A percentile compares a stretch with the other conserved stretches of the same genome.
Conservation (phyloP, 129 eudicot genomes). For the Chrysanthemum makinoi region DNA sequence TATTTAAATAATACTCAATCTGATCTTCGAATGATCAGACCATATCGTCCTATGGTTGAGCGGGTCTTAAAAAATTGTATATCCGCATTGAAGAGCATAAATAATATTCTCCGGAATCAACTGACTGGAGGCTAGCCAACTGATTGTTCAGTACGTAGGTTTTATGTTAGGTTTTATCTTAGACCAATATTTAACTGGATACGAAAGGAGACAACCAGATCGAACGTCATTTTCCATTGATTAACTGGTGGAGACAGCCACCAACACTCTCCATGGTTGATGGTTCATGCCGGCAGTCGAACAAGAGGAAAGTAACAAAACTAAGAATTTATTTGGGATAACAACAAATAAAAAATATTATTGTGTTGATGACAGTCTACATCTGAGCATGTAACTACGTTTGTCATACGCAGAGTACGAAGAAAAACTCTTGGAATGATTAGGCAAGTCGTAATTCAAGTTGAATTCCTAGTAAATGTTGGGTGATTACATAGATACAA, state of each 20-base stretch:
- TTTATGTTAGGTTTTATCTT: not conserved
- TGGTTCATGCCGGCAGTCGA: constrained; percentile 17
- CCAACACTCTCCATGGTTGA: not conserved
- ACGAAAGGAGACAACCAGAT: not conserved
- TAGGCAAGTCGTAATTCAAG: constrained; percentile 7
- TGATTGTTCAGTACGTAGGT: no score
- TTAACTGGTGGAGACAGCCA: constrained; percentile 16
- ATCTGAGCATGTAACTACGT: constrained; percentile 14
- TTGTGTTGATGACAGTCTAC: constrained; percentile 17
- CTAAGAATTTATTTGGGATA: constrained; percentile 9
- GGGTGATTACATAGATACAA: constrained; percentile 24
- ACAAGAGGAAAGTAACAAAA: constrained; percentile 23
- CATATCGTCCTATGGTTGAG: not conserved
- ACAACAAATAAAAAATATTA: not conserved
- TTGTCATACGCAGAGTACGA: constrained; percentile 17
- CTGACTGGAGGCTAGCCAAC: no score
- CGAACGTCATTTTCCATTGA: constrained; percentile 1
- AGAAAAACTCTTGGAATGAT: constrained; percentile 24
- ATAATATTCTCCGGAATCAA: no score
- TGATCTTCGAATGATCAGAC: not conserved
- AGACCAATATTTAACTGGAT: constrained; percentile 9
- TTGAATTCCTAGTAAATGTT: constrained; percentile 8
- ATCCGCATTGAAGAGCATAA: no score
- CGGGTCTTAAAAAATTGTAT: not conserved
- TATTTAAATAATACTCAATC: not conserved